Conservation (phyloP, 352 stramenopile species). For the Globisporangium abappressorium region DNA sequence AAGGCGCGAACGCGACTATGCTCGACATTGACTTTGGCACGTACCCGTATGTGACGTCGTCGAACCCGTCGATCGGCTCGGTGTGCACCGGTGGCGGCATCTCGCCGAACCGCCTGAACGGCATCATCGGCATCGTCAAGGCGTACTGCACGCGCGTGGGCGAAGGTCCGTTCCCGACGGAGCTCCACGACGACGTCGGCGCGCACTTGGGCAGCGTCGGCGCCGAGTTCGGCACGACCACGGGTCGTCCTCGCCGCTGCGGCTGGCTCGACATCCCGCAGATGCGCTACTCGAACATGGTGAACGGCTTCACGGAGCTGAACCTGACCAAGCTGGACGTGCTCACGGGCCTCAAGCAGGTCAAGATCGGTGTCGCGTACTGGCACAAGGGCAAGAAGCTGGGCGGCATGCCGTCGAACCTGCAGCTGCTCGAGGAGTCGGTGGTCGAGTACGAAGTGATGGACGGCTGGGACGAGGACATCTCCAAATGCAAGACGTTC, state of each 20-base stretch:
- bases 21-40: conserved; percentile 99
- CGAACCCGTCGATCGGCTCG: conserved; percentile 96
- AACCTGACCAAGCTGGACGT: conserved; percentile 99
- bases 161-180: conserved; percentile 98
- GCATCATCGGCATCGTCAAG: conserved; percentile 99
- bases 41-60: conserved; percentile 99
- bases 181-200: conserved; percentile 91
- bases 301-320: conserved; percentile 96
- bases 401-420: conserved; percentile 92
- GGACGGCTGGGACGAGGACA: conserved; percentile 95
- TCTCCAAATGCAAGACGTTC: conserved; percentile 95
- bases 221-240: conserved; percentile 98
- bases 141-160: conserved; percentile 99
- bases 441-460: conserved; percentile 96
- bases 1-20: conserved; percentile 99
- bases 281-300: conserved; percentile 92
- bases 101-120: conserved; percentile 88
- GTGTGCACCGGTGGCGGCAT: conserved; percentile 97
- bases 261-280: conserved; percentile 98
- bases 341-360: conserved; percentile 94
- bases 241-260: conserved; percentile 94
- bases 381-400: conserved; percentile 94
- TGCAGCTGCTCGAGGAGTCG: conserved; percentile 91
- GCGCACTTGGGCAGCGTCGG: conserved; percentile 91
- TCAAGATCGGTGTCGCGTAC: conserved; percentile 96